These are phyloP conservation scores for Yamadazyma kitorensis DNA, from an alignment of 805 yeast genomes.

Conservation along the genomic window DNA sequence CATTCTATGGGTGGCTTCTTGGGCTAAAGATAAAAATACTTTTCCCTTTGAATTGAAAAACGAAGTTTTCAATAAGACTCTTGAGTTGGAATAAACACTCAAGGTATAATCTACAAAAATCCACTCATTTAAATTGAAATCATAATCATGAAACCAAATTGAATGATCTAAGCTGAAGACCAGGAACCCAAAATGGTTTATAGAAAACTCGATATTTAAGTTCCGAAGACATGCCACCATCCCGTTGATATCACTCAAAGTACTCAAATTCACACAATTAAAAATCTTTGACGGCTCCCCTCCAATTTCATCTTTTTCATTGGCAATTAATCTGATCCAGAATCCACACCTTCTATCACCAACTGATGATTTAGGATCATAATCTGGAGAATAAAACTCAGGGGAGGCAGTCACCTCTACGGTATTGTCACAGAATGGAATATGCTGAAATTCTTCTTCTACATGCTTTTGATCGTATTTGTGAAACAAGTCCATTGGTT, in stretches of 20 bases:
- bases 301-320: no score
- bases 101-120: slow-evolving; percentile 14
- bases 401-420: no score
- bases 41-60: slow-evolving; percentile 2
- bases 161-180: slow-evolving; percentile 1
- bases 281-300: no score
- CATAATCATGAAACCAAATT: slow-evolving; percentile 58
- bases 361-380: not conserved
- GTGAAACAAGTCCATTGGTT: not conserved
- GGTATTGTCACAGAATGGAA: no score
- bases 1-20: not conserved
- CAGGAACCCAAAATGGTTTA: not conserved
- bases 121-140: slow-evolving; percentile 50
- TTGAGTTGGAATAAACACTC: not conserved
- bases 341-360: not conserved
- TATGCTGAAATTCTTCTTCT: no score
- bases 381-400: no score
- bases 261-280: no score
- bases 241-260: no score
- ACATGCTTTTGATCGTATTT: not conserved
- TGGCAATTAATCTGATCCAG: no score
- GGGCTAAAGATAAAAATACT: not conserved
- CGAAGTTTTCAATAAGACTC: not conserved
- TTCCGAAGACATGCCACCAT: no score
- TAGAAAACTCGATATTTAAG: no score